Evolutionary conservation across 1,139 yeast species (phyloP).

Genomic region (Dujonia santamariae): DNA sequence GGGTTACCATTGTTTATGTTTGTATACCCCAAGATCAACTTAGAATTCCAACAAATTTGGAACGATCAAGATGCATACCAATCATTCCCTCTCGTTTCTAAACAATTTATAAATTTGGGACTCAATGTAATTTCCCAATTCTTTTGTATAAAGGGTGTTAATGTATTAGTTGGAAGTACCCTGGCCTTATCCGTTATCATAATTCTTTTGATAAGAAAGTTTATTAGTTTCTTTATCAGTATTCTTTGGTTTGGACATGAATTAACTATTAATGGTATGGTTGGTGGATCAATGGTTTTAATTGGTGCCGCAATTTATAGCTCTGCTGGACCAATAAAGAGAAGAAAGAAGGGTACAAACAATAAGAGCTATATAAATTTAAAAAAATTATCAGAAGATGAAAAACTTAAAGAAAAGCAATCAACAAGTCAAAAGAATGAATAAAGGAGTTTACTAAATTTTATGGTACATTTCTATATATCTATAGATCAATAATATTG

Average conservation of each 20-base stretch:
- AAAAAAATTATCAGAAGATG: neutral
- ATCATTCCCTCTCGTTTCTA: conserved; percentile 9
- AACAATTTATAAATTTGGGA: conserved; percentile 22
- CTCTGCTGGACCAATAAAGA: conserved; percentile 3
- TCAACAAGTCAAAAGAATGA: neutral
- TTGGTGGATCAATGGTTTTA: conserved; percentile 52
- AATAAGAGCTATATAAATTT: neutral
- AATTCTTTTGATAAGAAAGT: conserved; percentile 57
- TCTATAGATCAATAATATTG: too few relatives aligned
- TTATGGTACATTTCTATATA: too few relatives aligned
- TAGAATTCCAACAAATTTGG: conserved; percentile 15
- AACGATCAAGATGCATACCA: conserved; percentile 4
- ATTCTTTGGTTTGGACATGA: conserved; percentile 44
- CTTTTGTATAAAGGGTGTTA: conserved; percentile 66
- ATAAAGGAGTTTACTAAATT: too few relatives aligned
- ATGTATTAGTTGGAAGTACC: conserved; percentile 53
- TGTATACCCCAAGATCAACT: conserved; percentile 17
- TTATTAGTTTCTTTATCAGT: conserved; percentile 56
- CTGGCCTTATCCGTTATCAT: conserved; percentile 63
- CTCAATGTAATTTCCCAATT: conserved; percentile 60
- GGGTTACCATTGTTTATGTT: conserved; percentile 55
- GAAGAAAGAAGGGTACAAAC: conserved; percentile 1
- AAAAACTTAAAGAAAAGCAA: neutral
- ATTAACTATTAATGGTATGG: conserved; percentile 31
- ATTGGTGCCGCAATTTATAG: conserved; percentile 51